A percentile compares a stretch with the other conserved stretches of the same genome.
These are phyloP conservation scores for Magnolia officinalis DNA, from an alignment of 164 flowering plant genomes.

Conservation along the genomic window DNA sequence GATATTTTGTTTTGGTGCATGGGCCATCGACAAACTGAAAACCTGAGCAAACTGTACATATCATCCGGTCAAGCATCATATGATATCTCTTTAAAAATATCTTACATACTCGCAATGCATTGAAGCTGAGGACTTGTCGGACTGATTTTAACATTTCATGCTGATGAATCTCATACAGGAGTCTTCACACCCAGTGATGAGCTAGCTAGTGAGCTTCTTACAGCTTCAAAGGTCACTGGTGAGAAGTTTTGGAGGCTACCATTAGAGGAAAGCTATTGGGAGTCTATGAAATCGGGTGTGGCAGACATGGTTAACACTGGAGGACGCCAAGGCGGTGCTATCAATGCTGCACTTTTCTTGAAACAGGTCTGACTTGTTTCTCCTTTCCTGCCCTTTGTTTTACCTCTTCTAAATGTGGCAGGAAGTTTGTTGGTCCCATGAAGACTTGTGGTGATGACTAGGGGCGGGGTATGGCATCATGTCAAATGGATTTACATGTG, in stretches of 20 bases:
- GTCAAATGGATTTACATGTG: background rate
- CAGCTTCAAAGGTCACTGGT: slow-evolving; percentile 69
- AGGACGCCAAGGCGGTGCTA: slow-evolving; percentile 81
- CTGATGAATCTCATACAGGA: slow-evolving; percentile 35
- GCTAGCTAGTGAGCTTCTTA: slow-evolving; percentile 70
- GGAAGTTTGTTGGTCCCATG: background rate
- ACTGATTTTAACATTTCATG: background rate
- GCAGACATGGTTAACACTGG: slow-evolving; percentile 99
- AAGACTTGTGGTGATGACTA: background rate
- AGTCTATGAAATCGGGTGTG: slow-evolving; percentile 90
- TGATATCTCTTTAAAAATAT: too few relatives aligned
- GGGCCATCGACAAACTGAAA: too few relatives aligned
- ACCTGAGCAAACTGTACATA: too few relatives aligned
- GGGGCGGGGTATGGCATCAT: background rate
- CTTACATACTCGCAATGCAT: too few relatives aligned
- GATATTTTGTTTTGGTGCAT: too few relatives aligned
- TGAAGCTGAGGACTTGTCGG: too few relatives aligned
- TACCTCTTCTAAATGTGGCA: background rate
- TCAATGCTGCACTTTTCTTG: slow-evolving; percentile 89
- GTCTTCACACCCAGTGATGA: slow-evolving; percentile 90
- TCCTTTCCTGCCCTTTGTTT: background rate
- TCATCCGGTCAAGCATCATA: too few relatives aligned
- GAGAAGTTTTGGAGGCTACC: slow-evolving; percentile 97
- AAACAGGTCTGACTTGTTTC: slow-evolving; percentile 57
- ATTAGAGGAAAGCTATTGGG: slow-evolving; percentile 96